Evolutionary conservation across 441 rosid genomes (phyloP).

Genomic region (Erodium trifolium): DNA sequence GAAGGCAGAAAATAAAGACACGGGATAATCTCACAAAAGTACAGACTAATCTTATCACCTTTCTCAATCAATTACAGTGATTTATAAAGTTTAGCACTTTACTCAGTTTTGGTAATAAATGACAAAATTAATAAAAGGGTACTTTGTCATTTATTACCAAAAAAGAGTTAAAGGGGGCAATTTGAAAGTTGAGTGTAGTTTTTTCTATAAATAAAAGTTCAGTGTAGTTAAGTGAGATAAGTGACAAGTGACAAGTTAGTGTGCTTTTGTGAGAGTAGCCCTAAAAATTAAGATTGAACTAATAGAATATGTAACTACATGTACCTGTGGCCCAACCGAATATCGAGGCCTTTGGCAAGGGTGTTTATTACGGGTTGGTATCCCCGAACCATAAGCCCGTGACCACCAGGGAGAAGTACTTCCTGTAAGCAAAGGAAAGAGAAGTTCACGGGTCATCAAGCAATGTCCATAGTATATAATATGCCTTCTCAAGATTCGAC

Average conservation of each 20-base stretch:
- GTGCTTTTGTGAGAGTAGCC: too few relatives aligned
- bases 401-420: slow-evolving; percentile 90
- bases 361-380: slow-evolving; percentile 89
- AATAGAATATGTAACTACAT: slow-evolving; percentile 41
- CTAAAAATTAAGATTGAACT: too few relatives aligned
- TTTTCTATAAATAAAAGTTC: too few relatives aligned
- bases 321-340: slow-evolving; percentile 20
- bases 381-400: slow-evolving; percentile 95
- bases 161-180: not conserved
- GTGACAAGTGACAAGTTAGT: too few relatives aligned
- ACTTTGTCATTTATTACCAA: too few relatives aligned
- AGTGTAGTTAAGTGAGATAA: too few relatives aligned
- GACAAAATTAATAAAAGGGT: too few relatives aligned
- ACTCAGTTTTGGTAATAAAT: too few relatives aligned
- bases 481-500: not conserved
- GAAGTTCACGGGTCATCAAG: slow-evolving; percentile 3
- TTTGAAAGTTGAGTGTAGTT: not conserved
- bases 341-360: slow-evolving; percentile 86
- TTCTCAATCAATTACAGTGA: too few relatives aligned
- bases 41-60: too few relatives aligned
- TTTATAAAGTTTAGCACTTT: too few relatives aligned
- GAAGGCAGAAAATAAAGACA: slow-evolving; percentile 3
- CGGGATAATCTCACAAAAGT: too few relatives aligned
- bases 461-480: not conserved
- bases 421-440: slow-evolving; percentile 40